phyloP scores from a whole-genome alignment of 768 basidiomycete genomes.

The Xerocomus potaroensis region DNA sequence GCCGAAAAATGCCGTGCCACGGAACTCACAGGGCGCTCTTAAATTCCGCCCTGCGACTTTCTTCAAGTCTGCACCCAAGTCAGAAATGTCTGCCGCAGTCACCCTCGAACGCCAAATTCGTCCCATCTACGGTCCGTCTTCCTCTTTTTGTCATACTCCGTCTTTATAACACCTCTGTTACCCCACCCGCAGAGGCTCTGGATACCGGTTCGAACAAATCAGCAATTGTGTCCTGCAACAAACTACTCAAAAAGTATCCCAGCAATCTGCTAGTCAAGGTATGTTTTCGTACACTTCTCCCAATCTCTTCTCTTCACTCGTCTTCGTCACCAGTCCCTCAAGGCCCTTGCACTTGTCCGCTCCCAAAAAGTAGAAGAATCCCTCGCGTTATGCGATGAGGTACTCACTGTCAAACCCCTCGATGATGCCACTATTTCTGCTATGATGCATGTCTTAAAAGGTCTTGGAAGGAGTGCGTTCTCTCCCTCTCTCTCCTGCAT shows the following conservation, averaged over 20 bases:
- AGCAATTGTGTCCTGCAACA: constrained; percentile 81
- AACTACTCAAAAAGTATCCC: constrained; percentile 82
- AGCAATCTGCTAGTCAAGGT: constrained; percentile 71
- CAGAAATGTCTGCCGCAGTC: constrained; percentile 43
- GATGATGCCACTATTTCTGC: constrained; percentile 72
- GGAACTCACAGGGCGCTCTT: constrained; percentile 14
- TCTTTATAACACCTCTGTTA: not conserved
- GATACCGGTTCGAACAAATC: constrained; percentile 86
- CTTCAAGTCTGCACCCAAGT: too few relatives aligned
- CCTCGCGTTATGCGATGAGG: constrained; percentile 72
- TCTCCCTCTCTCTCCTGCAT: not conserved
- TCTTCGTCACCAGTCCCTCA: constrained; percentile 55
- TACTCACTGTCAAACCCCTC: constrained; percentile 66
- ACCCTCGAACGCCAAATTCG: constrained; percentile 80
- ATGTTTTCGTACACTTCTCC: not conserved
- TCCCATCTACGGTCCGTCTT: constrained; percentile 70
- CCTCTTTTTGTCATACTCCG: not conserved
- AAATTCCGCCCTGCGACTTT: constrained; percentile 19
- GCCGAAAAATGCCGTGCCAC: constrained; percentile 25
- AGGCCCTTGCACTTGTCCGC: constrained; percentile 79
- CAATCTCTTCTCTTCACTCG: constrained; percentile 4
- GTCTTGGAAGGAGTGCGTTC: constrained; percentile 61
- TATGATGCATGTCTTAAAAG: constrained; percentile 80
- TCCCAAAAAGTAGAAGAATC: constrained; percentile 86
- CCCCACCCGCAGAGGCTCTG: constrained; percentile 60